A percentile compares a stretch with the other conserved stretches of the same genome.
These are phyloP conservation scores for Corymbia calophylla DNA, from an alignment of 441 rosid species.

Conservation along the genomic window DNA sequence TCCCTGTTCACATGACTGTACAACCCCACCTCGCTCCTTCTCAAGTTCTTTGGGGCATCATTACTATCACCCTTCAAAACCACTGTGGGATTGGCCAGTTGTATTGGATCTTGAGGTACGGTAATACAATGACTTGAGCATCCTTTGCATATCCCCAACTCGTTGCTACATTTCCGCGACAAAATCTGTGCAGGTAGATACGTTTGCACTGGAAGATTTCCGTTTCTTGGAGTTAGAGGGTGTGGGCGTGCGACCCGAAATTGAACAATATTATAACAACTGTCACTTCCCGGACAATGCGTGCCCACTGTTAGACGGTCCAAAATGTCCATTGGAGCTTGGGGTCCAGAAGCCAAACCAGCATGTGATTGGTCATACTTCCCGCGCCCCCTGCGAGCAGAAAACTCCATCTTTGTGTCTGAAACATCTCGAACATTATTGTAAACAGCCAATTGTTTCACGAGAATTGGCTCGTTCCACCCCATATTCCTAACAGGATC, in stretches of 20 bases:
- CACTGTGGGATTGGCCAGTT: background rate
- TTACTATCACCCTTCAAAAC: background rate
- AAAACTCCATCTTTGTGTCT: background rate
- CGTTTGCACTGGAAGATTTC: constrained; percentile 1
- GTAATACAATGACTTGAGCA: background rate
- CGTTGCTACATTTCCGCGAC: background rate
- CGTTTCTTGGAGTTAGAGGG: constrained; percentile 17
- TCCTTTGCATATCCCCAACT: background rate
- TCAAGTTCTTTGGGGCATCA: background rate
- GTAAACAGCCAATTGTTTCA: background rate
- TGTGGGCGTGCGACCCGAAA: background rate
- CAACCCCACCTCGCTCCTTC: background rate
- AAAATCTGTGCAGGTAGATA: background rate
- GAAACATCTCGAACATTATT: background rate
- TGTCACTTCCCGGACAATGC: background rate
- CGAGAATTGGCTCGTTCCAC: constrained; percentile 1
- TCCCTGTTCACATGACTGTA: constrained; percentile 18
- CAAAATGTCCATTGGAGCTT: background rate
- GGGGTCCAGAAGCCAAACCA: constrained; percentile 7
- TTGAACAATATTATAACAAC: background rate
- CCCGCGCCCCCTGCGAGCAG: background rate
- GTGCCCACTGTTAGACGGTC: background rate
- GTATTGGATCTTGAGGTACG: background rate
- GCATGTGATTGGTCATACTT: background rate
- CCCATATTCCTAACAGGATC: constrained; percentile 9